These are phyloP conservation scores for Ampelocalamus luodianensis DNA, from an alignment of 176 grass and related monocot species.

Conservation along the genomic window DNA sequence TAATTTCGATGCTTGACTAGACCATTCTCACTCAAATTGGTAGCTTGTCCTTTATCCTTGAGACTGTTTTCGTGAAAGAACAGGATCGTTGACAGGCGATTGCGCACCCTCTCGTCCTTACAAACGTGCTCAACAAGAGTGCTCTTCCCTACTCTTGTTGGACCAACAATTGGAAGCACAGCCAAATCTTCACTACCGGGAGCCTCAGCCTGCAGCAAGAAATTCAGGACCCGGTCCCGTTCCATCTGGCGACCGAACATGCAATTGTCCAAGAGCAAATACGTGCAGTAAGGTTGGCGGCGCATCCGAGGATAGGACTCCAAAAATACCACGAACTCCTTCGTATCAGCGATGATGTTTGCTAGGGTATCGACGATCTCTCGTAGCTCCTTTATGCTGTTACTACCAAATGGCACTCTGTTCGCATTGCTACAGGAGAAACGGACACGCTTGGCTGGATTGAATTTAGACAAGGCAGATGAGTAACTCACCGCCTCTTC, in stretches of 20 bases:
- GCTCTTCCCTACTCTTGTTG: slow-evolving; percentile 23
- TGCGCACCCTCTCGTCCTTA: not conserved
- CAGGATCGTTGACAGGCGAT: not conserved
- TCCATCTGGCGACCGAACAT: slow-evolving; percentile 24
- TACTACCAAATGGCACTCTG: not conserved
- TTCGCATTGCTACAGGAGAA: not conserved
- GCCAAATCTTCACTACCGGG: not conserved
- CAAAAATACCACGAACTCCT: slow-evolving; percentile 8
- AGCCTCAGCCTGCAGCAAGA: not conserved
- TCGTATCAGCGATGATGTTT: slow-evolving; percentile 14
- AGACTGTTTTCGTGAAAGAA: not conserved
- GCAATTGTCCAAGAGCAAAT: not conserved
- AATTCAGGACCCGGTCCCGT: not conserved
- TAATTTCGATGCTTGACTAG: not conserved
- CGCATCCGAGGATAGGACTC: too few species aligned
- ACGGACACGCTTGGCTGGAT: not conserved
- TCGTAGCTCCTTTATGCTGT: not conserved
- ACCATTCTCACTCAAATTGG: not conserved
- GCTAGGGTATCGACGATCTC: slow-evolving; percentile 4
- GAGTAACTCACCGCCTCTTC: not conserved
- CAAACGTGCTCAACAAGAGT: slow-evolving; percentile 29
- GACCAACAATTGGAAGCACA: slow-evolving; percentile 13
- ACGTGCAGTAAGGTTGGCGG: not conserved
- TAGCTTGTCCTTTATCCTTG: not conserved
- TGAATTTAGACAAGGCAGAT: slow-evolving; percentile 12